Percentiles rank a stretch among this genome's conserved stretches.
phyloP scores from a whole-genome alignment of 2,329 filamentous ascomycete species.

The Colletotrichum destructivum region DNA sequence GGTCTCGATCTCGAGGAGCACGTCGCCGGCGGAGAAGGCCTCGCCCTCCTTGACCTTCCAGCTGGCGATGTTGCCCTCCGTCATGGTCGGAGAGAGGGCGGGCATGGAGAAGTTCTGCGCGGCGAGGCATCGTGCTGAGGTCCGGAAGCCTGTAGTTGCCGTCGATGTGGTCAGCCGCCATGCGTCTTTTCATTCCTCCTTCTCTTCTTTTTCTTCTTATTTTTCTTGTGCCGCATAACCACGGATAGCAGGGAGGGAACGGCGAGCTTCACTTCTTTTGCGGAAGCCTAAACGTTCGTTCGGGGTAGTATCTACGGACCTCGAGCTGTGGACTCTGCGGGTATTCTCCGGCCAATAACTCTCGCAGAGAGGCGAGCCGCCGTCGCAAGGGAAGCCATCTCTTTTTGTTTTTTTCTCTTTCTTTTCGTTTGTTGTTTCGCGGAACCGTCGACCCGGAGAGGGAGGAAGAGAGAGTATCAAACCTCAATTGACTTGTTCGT shows the following conservation, averaged over 20 bases:
- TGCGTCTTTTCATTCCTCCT: background rate
- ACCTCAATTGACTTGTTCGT: slow-evolving; percentile 16
- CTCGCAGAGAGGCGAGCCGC: slow-evolving; percentile 76
- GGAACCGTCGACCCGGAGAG: background rate
- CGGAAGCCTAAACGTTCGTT: slow-evolving; percentile 2
- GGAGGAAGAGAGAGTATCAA: background rate
- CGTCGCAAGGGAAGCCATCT: slow-evolving; percentile 78
- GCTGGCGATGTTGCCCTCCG: slow-evolving; percentile 87
- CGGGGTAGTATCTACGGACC: slow-evolving; percentile 60
- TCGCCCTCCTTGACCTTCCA: slow-evolving; percentile 94
- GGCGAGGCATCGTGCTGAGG: slow-evolving; percentile 74
- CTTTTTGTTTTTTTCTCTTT: slow-evolving; percentile 46
- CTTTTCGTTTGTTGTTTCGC: slow-evolving; percentile 6
- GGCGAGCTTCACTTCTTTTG: slow-evolving; percentile 1
- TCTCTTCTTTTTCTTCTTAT: background rate
- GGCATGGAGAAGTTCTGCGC: slow-evolving; percentile 94
- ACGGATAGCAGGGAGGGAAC: slow-evolving; percentile 28
- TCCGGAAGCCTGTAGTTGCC: slow-evolving; percentile 71
- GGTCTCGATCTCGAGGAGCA: slow-evolving; percentile 92
- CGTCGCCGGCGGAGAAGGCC: slow-evolving; percentile 85
- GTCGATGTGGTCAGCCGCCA: slow-evolving; percentile 26
- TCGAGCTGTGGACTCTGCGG: slow-evolving; percentile 69
- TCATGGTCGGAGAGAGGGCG: slow-evolving; percentile 93
- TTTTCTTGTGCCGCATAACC: background rate
- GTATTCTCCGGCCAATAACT: slow-evolving; percentile 68